Evolutionary conservation across 202 grass and related monocot genomes (phyloP).

Genomic region (Eragrostis tef): DNA sequence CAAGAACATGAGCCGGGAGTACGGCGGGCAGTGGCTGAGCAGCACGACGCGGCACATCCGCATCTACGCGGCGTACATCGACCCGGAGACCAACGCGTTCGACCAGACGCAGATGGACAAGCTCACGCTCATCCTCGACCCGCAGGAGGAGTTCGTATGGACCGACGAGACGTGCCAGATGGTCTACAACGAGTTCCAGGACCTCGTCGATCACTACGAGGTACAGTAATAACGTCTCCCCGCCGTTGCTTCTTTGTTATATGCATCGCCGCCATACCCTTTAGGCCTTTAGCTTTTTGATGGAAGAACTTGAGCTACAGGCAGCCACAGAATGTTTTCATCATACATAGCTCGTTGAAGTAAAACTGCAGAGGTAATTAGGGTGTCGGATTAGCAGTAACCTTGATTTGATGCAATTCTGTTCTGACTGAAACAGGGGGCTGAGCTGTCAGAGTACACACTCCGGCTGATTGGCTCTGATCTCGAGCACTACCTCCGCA

Average conservation of each 20-base stretch:
- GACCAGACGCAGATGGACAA: constrained; percentile 99
- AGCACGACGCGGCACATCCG: constrained; percentile 81
- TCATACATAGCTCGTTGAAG: background rate
- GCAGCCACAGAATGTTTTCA: background rate
- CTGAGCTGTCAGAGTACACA: constrained; percentile 87
- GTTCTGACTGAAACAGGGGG: constrained; percentile 56
- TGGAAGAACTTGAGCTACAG: too few relatives aligned
- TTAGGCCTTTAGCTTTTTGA: too few relatives aligned
- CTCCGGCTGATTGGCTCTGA: constrained; percentile 84
- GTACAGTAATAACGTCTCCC: constrained; percentile 39
- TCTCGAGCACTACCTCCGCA: constrained; percentile 92
- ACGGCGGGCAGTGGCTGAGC: constrained; percentile 98
- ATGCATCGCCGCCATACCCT: too few relatives aligned
- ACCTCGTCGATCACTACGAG: constrained; percentile 90
- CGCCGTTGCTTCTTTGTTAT: too few relatives aligned
- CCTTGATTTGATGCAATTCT: background rate
- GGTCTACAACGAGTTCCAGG: constrained; percentile 91
- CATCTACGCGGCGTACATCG: constrained; percentile 97
- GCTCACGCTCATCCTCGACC: constrained; percentile 90
- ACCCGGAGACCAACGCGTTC: constrained; percentile 82
- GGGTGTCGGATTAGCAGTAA: too few relatives aligned
- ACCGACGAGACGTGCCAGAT: constrained; percentile 72
- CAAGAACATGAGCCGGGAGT: constrained; percentile 91
- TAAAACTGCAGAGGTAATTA: too few relatives aligned
- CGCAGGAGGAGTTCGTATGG: constrained; percentile 87